These are phyloP conservation scores for Aegilops bicornis DNA, from an alignment of 176 grass and related monocot genomes.

Conservation along the genomic window DNA sequence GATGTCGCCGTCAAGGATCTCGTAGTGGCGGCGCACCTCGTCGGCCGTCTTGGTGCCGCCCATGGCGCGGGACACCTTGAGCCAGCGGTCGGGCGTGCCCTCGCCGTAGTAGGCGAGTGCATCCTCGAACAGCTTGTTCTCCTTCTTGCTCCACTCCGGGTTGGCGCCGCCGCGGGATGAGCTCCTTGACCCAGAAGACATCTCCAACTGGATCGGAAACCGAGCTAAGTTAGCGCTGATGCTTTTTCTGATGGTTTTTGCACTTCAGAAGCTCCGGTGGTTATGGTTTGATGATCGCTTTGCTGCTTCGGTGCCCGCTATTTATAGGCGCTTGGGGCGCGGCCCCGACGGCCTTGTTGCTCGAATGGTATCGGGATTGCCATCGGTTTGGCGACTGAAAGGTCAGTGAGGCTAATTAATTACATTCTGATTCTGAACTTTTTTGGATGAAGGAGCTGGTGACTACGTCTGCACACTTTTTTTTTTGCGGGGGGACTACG, in stretches of 20 bases:
- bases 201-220: constrained; percentile 12
- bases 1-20: constrained; percentile 61
- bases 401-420: no score
- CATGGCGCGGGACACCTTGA: constrained; percentile 76
- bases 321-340: constrained; percentile 36
- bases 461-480: not conserved
- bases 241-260: not conserved
- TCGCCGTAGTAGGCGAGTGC: constrained; percentile 65
- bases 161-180: constrained; percentile 21
- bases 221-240: not conserved
- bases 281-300: constrained; percentile 12
- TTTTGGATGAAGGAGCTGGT: not conserved
- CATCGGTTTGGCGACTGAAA: no score
- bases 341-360: no score
- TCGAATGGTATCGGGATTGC: no score
- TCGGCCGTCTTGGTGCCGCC: constrained; percentile 68
- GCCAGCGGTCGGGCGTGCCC: constrained; percentile 80
- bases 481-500: no score
- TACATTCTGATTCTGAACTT: no score
- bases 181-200: constrained; percentile 48
- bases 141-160: constrained; percentile 50
- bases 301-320: constrained; percentile 28
- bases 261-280: constrained; percentile 18
- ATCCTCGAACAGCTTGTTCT: constrained; percentile 91
- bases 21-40: constrained; percentile 73